These are phyloP conservation scores for Trifolium pratense DNA, from an alignment of 306 rosid genomes.

Conservation along the genomic window DNA sequence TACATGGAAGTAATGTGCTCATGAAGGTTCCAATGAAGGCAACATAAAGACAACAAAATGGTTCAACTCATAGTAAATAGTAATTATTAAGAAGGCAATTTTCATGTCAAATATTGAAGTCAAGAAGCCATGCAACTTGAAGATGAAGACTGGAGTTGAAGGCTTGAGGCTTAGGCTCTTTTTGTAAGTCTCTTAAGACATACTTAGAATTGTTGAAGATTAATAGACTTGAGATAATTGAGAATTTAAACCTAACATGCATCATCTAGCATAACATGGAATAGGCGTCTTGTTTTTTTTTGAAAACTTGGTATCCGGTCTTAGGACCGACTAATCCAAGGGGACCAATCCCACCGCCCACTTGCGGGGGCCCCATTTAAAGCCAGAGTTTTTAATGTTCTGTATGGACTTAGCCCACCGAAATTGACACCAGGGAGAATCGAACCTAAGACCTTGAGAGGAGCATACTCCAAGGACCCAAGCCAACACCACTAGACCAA, in stretches of 20 bases:
- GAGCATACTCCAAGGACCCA: no score
- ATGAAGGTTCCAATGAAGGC: not conserved
- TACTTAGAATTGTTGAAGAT: not conserved
- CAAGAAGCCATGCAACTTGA: constrained; percentile 2
- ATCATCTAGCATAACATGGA: not conserved
- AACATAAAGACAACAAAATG: not conserved
- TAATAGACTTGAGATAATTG: not conserved
- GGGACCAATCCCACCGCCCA: no score
- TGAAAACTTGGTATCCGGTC: no score
- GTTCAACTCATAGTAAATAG: constrained; percentile 1
- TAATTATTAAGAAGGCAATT: not conserved
- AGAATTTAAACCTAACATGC: not conserved
- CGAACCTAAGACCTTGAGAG: no score
- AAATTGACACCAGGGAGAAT: no score
- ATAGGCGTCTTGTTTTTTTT: no score
- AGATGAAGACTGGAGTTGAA: not conserved
- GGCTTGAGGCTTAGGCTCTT: not conserved
- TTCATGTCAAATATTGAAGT: not conserved
- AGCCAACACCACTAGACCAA: no score
- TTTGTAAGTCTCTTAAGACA: not conserved
- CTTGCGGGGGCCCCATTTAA: no score
- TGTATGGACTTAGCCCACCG: no score
- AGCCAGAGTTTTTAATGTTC: no score
- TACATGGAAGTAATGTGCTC: not conserved
- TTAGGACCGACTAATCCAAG: no score